Conservation (phyloP, 164 flowering plant genomes). For the Stephania yunnanensis region DNA sequence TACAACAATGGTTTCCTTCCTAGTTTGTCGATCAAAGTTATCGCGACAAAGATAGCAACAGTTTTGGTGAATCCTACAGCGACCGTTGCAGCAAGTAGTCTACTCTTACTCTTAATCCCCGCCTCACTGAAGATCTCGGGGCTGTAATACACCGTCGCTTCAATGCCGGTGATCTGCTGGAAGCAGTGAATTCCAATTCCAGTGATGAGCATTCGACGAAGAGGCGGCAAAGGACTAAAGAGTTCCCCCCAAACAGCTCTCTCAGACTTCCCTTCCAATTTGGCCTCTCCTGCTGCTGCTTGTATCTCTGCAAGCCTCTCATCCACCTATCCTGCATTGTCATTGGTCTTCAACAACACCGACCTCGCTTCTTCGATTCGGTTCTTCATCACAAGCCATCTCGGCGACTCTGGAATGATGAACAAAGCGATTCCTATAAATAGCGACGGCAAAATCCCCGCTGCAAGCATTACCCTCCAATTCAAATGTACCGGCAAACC, state of each 20-base stretch:
- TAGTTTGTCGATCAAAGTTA: constrained; percentile 28
- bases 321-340: constrained; percentile 24
- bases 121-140: constrained; percentile 40
- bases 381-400: constrained; percentile 41
- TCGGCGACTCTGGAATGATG: constrained; percentile 42
- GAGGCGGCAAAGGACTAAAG: constrained; percentile 28
- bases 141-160: constrained; percentile 40
- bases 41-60: constrained; percentile 29
- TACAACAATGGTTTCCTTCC: constrained; percentile 45
- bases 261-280: constrained; percentile 14
- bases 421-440: constrained; percentile 28
- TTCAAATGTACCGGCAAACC: constrained; percentile 22
- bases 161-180: constrained; percentile 45
- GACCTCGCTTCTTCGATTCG: constrained; percentile 31
- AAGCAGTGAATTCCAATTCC: constrained; percentile 42
- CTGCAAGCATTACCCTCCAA: constrained; percentile 40
- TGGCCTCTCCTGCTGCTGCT: constrained; percentile 21
- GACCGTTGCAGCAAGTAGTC: constrained; percentile 35
- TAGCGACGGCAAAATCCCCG: constrained; percentile 35
- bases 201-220: constrained; percentile 34
- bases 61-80: constrained; percentile 49
- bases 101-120: constrained; percentile 29
- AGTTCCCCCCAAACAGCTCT: constrained; percentile 38
- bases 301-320: constrained; percentile 30
- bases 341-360: constrained; percentile 30